phyloP scores from a whole-genome alignment of 495 filamentous ascomycete genomes.

The Apodospora peruviana region DNA sequence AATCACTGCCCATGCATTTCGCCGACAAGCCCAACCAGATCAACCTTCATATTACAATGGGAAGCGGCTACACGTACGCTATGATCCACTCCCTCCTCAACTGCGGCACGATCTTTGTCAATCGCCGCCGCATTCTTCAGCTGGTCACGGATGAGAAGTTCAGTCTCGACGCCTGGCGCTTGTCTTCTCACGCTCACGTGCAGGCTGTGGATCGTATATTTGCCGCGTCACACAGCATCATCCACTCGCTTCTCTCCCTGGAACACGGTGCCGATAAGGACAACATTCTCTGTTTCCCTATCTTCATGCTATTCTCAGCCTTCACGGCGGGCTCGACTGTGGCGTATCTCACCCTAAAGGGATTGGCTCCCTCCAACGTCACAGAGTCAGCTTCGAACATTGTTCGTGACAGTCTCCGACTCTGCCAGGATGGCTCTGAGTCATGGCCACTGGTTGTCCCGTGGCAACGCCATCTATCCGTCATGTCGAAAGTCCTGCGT shows the following conservation, averaged over 20 bases:
- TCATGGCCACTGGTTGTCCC: conserved; percentile 46
- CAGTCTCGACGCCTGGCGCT: conserved; percentile 39
- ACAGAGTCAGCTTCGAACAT: conserved; percentile 41
- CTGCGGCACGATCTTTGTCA: conserved; percentile 46
- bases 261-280: conserved; percentile 45
- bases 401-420: conserved; percentile 42
- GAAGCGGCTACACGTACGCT: conserved; percentile 45
- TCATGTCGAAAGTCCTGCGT: conserved; percentile 45
- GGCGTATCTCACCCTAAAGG: conserved; percentile 45
- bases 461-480: conserved; percentile 44
- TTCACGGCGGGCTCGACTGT: conserved; percentile 47
- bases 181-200: conserved; percentile 28
- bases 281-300: conserved; percentile 41
- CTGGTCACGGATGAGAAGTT: conserved; percentile 41
- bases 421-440: conserved; percentile 42
- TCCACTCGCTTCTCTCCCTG: conserved; percentile 38
- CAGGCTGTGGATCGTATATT: conserved; percentile 42
- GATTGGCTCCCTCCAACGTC: conserved; percentile 38
- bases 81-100: conserved; percentile 48
- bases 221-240: conserved; percentile 44
- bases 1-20: conserved; percentile 40
- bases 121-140: conserved; percentile 46
- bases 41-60: conserved; percentile 49
- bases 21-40: conserved; percentile 46
- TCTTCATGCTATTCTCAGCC: conserved; percentile 48